Evolutionary conservation across 2,329 filamentous ascomycete species (phyloP), one percentile per base, ranked within the genome.

Genomic region (Seiridium cupressi): DNA sequence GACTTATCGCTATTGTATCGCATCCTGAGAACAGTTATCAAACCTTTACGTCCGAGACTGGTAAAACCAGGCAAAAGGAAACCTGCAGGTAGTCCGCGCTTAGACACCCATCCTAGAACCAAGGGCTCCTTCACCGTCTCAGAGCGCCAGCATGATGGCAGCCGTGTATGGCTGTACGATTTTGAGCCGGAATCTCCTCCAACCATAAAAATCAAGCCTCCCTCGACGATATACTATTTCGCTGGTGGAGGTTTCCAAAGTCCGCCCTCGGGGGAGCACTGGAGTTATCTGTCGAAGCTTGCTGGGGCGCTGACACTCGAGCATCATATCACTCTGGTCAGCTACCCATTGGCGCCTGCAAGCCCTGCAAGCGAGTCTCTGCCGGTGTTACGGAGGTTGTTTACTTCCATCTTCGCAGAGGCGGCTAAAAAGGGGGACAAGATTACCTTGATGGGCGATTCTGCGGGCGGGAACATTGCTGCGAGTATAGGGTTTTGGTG

Each of bases 211-310:
- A 58, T 49, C 79, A 70, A 34, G 6, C 36, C 8, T 5, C 44
- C 8, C 4, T 54, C 3, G 57, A 64, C 13, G 2, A 68, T 87
- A 32, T 80, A 83, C 61, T 87, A 86, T 61, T 85, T 85, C 62
- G 76, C 76, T 0, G 84, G 84, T 1, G 84, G 84, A 5, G 82
- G 81, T 3, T 87, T 84, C 79, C 81, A 82, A 61, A 74, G 73
- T 63, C 80, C 80, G 0, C 79, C 84, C 0, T 77, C 75, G 3
- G 64, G 70, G 0, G 74, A 83, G 53, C 84, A 87, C 62, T 87
- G 83, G 83, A 74, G 74, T 5, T 69, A 85, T 5, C 74, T 77
- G 55, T 73, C 78, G 0, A 76, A 81, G 57, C 68, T 86, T 4
- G 76, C 76, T 0, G 68, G 70, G 3, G 67, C 76, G 1, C 61